Conservation (phyloP, 106 monocot genomes). For the Acorus gramineus region DNA sequence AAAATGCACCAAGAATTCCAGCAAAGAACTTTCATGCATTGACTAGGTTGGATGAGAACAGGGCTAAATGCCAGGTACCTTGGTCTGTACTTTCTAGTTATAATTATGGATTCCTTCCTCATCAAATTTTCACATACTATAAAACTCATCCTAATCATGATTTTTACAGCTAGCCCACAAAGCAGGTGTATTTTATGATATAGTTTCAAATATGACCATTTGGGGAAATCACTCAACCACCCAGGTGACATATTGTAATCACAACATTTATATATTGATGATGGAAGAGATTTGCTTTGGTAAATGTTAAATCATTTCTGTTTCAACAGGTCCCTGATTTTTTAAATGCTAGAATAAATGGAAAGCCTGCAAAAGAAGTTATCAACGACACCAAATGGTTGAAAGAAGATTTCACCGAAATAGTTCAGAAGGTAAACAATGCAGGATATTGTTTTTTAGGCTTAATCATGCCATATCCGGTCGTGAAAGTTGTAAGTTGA, state of each 20-base stretch:
- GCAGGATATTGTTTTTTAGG: not conserved
- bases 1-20: conserved; percentile 94
- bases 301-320: not conserved
- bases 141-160: not conserved
- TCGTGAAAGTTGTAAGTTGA: not conserved
- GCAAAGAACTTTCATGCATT: conserved; percentile 95
- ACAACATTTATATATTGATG: not conserved
- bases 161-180: conserved; percentile 71
- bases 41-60: conserved; percentile 96
- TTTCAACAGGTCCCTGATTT: conserved; percentile 88
- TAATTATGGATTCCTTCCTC: not conserved
- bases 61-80: conserved; percentile 93
- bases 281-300: not conserved
- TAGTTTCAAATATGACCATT: conserved; percentile 94
- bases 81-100: not conserved
- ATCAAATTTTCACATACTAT: not conserved
- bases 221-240: conserved; percentile 99
- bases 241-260: conserved; percentile 43
- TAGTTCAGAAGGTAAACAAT: conserved; percentile 65
- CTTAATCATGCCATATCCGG: not conserved
- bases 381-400: conserved; percentile 87
- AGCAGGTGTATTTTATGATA: conserved; percentile 97
- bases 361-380: conserved; percentile 80
- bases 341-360: conserved; percentile 86
- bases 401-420: conserved; percentile 76